Base-by-base conservation (phyloP, 129 eudicot genomes). In the Flaveria sonorensis region DNA sequence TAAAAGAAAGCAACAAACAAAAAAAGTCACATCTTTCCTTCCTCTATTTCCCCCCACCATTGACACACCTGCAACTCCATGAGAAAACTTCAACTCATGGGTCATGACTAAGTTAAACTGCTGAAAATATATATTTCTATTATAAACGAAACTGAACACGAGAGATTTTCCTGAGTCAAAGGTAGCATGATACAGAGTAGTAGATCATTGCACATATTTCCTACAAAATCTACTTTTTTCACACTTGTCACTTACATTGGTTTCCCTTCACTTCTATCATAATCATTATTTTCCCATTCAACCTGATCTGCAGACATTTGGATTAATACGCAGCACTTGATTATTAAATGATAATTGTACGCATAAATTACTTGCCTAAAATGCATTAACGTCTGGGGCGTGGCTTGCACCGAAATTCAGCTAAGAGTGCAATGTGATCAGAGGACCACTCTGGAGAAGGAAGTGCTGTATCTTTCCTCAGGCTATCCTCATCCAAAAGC, bases 361-460 rank as follows among this genome's bases (percentile, higher is more conserved):
- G 46, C 46, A 14, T 63, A 63, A 63, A 28, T 51, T 60, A 71
- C 80, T 84, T 61, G 50, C 85, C 70, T 76, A 84, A 53, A 65
- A 28, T 53, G 48, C 57, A 75, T 79, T 67, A 81, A 32, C 89
- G 86, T 50, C 89, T 77, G 36, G 73, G 39, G 51, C 85, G 65
- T 61, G 89, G 89, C 70, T 77, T 70, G 73, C 86, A 82, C 18
- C 84, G 82, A 75, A 86, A 86, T 79, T 79, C 89, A 51, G 86
- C 89, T 30, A 86, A 82, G 11, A 86, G 82, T 50, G 90, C 86
- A 68, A 83, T 83, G 52, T 86, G 90, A 73, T 86, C 90, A 26
- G 90, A 86, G 1, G 90, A 86, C 90, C 90, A 86, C 60, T 86
- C 87, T 42, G 90, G 90, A 77, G 90, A 83, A 77, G 90, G 90